These are phyloP conservation scores for Fusarium globosum DNA, from an alignment of 2,329 filamentous ascomycete genomes.

Conservation along the genomic window DNA sequence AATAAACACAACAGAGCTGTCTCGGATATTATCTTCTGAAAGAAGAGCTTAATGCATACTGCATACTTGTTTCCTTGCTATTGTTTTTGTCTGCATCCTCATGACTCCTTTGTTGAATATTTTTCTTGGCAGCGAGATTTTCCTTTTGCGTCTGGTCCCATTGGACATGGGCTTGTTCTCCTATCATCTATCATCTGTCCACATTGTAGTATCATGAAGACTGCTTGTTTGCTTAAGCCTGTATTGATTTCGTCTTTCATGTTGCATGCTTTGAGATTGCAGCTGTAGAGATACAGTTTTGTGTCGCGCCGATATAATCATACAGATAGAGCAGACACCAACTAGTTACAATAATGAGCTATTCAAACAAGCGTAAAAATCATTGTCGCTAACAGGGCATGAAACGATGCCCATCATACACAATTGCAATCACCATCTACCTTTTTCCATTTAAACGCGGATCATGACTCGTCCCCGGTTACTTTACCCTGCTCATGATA, in stretches of 20 bases:
- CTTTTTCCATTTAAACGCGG: conserved; percentile 6
- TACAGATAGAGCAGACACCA: neutral
- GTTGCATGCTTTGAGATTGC: conserved; percentile 4
- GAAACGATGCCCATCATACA: conserved; percentile 34
- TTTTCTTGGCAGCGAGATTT: conserved; percentile 38
- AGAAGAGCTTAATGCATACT: conserved; percentile 30
- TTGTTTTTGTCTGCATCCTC: conserved; percentile 27
- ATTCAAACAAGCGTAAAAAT: conserved; percentile 24
- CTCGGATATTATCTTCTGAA: conserved; percentile 18
- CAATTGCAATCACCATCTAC: conserved; percentile 6
- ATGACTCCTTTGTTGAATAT: conserved; percentile 42
- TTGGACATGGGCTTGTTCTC: conserved; percentile 11
- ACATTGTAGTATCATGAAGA: conserved; percentile 32
- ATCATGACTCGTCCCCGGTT: conserved; percentile 20
- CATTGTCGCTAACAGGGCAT: conserved; percentile 36
- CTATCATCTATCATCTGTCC: conserved; percentile 28
- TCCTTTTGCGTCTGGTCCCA: conserved; percentile 15
- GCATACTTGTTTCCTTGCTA: conserved; percentile 37
- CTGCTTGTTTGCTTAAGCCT: conserved; percentile 26
- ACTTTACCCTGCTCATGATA: conserved; percentile 94
- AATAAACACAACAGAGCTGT: conserved; percentile 29
- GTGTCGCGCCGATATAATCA: neutral
- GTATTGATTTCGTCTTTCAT: conserved; percentile 4
- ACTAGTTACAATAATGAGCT: conserved; percentile 13
- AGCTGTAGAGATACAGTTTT: conserved; percentile 15